These are phyloP conservation scores for Backusella australiensis DNA, from an alignment of 192 early-diverging fungal species.

Conservation along the genomic window DNA sequence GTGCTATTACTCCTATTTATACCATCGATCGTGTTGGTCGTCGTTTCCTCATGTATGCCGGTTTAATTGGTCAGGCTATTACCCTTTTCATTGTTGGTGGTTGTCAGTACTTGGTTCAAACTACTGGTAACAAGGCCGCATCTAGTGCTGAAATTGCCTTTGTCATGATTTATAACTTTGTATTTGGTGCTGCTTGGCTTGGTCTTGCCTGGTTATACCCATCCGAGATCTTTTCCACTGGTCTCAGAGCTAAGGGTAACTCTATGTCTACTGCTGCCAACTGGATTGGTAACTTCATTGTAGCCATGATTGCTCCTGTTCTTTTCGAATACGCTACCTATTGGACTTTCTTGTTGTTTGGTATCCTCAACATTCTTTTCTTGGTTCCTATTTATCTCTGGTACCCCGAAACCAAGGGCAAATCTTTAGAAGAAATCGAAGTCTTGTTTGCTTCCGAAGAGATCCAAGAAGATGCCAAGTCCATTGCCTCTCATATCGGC, in stretches of 20 bases:
- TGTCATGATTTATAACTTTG: slow-evolving; percentile 64
- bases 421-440: slow-evolving; percentile 62
- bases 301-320: slow-evolving; percentile 65
- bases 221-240: slow-evolving; percentile 78
- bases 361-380: slow-evolving; percentile 47
- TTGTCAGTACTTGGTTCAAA: slow-evolving; percentile 19
- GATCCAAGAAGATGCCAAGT: slow-evolving; percentile 27
- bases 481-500: slow-evolving; percentile 29
- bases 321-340: slow-evolving; percentile 57
- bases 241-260: slow-evolving; percentile 74
- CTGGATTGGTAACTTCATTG: slow-evolving; percentile 77
- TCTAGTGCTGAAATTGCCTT: slow-evolving; percentile 44
- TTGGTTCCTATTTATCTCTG: slow-evolving; percentile 58
- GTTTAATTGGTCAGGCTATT: slow-evolving; percentile 29
- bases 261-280: slow-evolving; percentile 73
- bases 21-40: slow-evolving; percentile 73
- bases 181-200: slow-evolving; percentile 77
- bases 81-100: slow-evolving; percentile 29
- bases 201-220: slow-evolving; percentile 84
- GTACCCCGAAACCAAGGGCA: slow-evolving; percentile 85
- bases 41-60: slow-evolving; percentile 48
- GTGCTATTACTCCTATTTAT: slow-evolving; percentile 72
- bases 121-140: slow-evolving; percentile 13
- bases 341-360: slow-evolving; percentile 60
- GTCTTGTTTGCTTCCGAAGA: slow-evolving; percentile 30